phyloP scores from a whole-genome alignment of 2,329 filamentous ascomycete species.

The Malbranchea zuffiana region DNA sequence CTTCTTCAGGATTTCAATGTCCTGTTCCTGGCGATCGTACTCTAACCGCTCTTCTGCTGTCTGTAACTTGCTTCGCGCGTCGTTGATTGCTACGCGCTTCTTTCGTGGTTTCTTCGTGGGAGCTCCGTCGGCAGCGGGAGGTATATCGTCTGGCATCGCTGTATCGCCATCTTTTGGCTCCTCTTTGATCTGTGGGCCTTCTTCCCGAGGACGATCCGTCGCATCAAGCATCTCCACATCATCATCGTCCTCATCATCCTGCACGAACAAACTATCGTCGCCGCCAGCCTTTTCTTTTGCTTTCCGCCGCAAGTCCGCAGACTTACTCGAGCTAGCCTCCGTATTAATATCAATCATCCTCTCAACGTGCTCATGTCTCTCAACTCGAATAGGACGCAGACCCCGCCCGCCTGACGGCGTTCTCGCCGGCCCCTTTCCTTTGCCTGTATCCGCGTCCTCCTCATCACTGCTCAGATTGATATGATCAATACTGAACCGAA shows the following conservation, averaged over 20 bases:
- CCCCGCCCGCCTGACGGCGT: conserved; percentile 19
- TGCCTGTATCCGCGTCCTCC: conserved; percentile 22
- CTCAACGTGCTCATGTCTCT: conserved; percentile 46
- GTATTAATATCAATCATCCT: conserved; percentile 44
- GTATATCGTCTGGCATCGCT: conserved; percentile 26
- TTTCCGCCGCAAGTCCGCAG: conserved; percentile 31
- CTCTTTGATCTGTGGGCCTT: conserved; percentile 38
- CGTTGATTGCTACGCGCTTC: conserved; percentile 18
- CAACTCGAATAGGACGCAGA: conserved; percentile 45
- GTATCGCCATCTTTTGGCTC: conserved; percentile 44
- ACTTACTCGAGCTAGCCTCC: conserved; percentile 39
- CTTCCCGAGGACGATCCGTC: conserved; percentile 32
- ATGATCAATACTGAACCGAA: conserved; percentile 46
- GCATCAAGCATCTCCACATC: conserved; percentile 30
- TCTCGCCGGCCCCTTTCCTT: conserved; percentile 27
- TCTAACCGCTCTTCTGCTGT: conserved; percentile 34
- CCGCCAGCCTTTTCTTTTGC: conserved; percentile 24
- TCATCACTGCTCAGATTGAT: conserved; percentile 47
- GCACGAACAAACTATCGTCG: conserved; percentile 25
- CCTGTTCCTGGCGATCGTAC: conserved; percentile 32
- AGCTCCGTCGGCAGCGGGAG: conserved; percentile 20
- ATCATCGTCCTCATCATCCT: conserved; percentile 21
- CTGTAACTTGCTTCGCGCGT: conserved; percentile 29
- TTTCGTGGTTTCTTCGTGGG: conserved; percentile 8
- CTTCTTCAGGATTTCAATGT: conserved; percentile 32